Evolutionary conservation across 306 rosid species (phyloP).

Genomic region (Aeschynomene evenia): DNA sequence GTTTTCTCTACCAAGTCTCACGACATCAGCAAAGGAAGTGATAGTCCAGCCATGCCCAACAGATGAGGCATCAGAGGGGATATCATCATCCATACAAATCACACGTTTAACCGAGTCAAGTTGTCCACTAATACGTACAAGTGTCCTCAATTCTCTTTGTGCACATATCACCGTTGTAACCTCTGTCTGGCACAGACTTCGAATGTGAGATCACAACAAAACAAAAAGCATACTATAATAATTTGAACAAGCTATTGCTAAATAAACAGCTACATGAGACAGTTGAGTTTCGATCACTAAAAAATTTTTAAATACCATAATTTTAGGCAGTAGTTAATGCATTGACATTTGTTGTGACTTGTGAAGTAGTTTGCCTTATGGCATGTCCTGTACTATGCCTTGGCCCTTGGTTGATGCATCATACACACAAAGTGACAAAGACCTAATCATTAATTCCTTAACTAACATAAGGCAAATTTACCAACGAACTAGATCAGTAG

Average conservation of each 20-base stretch:
- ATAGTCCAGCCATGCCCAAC: constrained; percentile 58
- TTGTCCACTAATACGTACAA: constrained; percentile 64
- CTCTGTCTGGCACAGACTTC: constrained; percentile 63
- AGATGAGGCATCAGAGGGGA: constrained; percentile 50
- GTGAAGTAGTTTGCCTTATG: not conserved
- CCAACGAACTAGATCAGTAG: not conserved
- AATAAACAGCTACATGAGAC: not conserved
- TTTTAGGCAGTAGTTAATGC: not conserved
- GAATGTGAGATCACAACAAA: constrained; percentile 15
- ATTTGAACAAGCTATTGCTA: constrained; percentile 6
- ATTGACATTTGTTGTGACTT: not conserved
- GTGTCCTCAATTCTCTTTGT: constrained; percentile 70
- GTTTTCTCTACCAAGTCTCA: constrained; percentile 61
- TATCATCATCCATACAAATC: constrained; percentile 75
- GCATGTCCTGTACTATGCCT: not conserved
- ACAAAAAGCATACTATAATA: not conserved
- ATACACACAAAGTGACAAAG: constrained; percentile 1
- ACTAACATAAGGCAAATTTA: not conserved
- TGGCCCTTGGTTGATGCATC: not conserved
- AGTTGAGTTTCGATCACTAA: not conserved
- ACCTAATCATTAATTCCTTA: not conserved
- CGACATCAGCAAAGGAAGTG: constrained; percentile 57
- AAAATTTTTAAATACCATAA: not conserved
- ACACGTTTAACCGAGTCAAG: constrained; percentile 67
- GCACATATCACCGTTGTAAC: constrained; percentile 86